A percentile compares a stretch with the other conserved stretches of the same genome.
Conservation (phyloP, 306 rosid genomes). For the Quercus alba region DNA sequence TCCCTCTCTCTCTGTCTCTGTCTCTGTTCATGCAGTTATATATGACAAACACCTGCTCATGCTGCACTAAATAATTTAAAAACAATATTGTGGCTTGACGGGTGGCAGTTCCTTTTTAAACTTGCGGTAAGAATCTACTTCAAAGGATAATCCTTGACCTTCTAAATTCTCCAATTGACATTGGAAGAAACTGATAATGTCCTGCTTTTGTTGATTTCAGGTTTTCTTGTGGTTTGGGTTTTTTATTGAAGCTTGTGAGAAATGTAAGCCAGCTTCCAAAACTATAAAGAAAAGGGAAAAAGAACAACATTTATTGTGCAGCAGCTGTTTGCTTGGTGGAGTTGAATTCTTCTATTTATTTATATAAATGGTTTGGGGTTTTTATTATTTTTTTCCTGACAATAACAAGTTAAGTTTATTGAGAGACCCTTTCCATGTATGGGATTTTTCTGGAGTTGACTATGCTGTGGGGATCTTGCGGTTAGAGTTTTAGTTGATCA, state of each 20-base stretch:
- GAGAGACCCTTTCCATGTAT: neutral
- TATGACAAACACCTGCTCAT: constrained; percentile 57
- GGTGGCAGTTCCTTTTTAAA: constrained; percentile 57
- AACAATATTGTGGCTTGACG: constrained; percentile 50
- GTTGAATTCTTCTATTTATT: constrained; percentile 11
- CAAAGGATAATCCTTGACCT: neutral
- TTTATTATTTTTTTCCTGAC: constrained; percentile 9
- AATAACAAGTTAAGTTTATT: constrained; percentile 4
- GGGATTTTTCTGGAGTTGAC: neutral
- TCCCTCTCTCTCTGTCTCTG: neutral
- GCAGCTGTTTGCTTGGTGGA: constrained; percentile 33
- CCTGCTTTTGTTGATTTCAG: constrained; percentile 26
- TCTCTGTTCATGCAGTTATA: constrained; percentile 38
- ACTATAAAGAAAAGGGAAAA: constrained; percentile 25
- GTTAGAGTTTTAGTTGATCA: neutral
- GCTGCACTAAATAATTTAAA: constrained; percentile 54
- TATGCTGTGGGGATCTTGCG: neutral
- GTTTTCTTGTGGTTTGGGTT: constrained; percentile 56
- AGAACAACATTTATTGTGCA: constrained; percentile 33
- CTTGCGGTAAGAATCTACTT: constrained; percentile 43
- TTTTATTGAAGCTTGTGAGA: constrained; percentile 49
- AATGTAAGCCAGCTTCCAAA: constrained; percentile 42
- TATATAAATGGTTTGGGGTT: neutral
- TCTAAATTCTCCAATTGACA: neutral
- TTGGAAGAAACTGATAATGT: neutral